A percentile compares a stretch with the other conserved stretches of the same genome.
phyloP scores from a whole-genome alignment of 2,329 filamentous ascomycete genomes.

The Aspergillus sp. region DNA sequence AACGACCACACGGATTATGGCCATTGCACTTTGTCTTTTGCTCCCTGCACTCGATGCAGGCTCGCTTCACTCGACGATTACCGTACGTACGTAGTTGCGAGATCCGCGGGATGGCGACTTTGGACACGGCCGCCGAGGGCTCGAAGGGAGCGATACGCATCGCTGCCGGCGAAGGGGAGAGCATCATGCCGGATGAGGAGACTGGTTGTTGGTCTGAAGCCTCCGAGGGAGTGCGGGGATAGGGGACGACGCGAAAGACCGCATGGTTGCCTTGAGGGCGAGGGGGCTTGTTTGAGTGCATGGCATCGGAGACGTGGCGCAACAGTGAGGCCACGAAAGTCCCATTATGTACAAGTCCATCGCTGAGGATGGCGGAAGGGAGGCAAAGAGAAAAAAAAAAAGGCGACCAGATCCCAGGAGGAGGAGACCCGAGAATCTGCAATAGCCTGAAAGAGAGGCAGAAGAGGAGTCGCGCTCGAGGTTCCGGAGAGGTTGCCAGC shows the following conservation, averaged over 20 bases:
- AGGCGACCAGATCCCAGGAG: not conserved
- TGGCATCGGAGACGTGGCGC: not conserved
- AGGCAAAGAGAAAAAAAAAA: not conserved
- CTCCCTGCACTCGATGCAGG: constrained; percentile 51
- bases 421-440: not conserved
- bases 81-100: constrained; percentile 27
- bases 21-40: constrained; percentile 53
- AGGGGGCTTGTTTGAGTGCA: constrained; percentile 10
- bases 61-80: constrained; percentile 40
- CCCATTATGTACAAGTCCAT: constrained; percentile 1
- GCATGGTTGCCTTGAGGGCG: constrained; percentile 10
- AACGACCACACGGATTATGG: constrained; percentile 49
- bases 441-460: not conserved
- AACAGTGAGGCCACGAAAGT: not conserved
- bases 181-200: not conserved
- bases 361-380: not conserved
- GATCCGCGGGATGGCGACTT: constrained; percentile 38
- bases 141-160: not conserved
- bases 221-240: not conserved
- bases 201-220: not conserved
- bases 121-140: constrained; percentile 16
- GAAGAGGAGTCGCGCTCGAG: not conserved
- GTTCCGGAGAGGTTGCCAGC: not conserved
- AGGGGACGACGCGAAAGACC: constrained; percentile 10
- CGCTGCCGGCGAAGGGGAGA: not conserved